Percentiles rank a stretch among this genome's conserved stretches.
Evolutionary conservation across 2,329 filamentous ascomycete genomes (phyloP).

Genomic region (Rhynchosporium graminicola): DNA sequence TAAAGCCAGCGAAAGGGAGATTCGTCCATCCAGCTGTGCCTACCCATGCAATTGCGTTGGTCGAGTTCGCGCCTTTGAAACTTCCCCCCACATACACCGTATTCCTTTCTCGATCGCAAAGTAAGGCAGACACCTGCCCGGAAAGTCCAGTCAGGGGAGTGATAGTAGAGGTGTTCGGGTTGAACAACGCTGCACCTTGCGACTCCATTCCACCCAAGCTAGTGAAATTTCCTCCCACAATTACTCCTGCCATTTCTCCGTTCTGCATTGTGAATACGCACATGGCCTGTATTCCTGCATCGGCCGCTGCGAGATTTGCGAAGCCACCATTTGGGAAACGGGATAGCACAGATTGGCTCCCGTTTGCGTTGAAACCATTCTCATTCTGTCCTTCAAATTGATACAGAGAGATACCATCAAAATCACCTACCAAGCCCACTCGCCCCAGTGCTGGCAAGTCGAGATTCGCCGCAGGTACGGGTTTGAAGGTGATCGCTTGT

Average conservation of each 20-base stretch:
- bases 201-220: slow-evolving; percentile 77
- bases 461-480: slow-evolving; percentile 69
- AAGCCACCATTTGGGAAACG: slow-evolving; percentile 86
- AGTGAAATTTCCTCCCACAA: slow-evolving; percentile 95
- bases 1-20: slow-evolving; percentile 90
- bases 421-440: slow-evolving; percentile 85
- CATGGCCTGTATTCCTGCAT: slow-evolving; percentile 86
- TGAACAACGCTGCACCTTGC: slow-evolving; percentile 77
- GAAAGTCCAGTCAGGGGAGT: slow-evolving; percentile 77
- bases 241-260: slow-evolving; percentile 69
- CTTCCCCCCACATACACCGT: slow-evolving; percentile 91
- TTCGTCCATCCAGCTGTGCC: slow-evolving; percentile 69
- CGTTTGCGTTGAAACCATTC: slow-evolving; percentile 67
- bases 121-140: slow-evolving; percentile 78
- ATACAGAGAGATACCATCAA: slow-evolving; percentile 88
- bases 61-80: slow-evolving; percentile 78
- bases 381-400: slow-evolving; percentile 80
- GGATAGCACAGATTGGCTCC: slow-evolving; percentile 77
- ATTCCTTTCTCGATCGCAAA: slow-evolving; percentile 75
- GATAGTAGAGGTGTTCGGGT: slow-evolving; percentile 69
- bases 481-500: slow-evolving; percentile 58
- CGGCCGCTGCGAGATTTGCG: slow-evolving; percentile 69
- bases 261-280: slow-evolving; percentile 72
- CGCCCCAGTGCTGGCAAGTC: slow-evolving; percentile 77
- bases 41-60: slow-evolving; percentile 86